These are phyloP conservation scores for Sclerotinia nivalis DNA, from an alignment of 2,329 filamentous ascomycete genomes.

Conservation along the genomic window DNA sequence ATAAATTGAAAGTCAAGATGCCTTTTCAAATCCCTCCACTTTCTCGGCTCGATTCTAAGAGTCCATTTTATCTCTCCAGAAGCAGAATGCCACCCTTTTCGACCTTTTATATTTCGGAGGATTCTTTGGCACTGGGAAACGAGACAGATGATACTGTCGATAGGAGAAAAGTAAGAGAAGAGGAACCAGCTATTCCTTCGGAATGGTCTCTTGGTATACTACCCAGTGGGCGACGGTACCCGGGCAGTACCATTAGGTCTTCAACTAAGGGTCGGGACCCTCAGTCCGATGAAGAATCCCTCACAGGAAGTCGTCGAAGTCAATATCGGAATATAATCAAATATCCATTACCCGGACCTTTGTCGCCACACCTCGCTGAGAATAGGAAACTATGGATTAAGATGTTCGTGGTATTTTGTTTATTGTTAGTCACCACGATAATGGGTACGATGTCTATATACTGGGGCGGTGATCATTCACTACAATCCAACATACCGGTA, in stretches of 20 bases:
- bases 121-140: slow-evolving; percentile 1
- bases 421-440: slow-evolving; percentile 27
- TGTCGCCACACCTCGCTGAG: slow-evolving; percentile 23
- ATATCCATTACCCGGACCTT: slow-evolving; percentile 24
- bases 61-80: slow-evolving; percentile 9
- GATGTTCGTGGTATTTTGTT: slow-evolving; percentile 26
- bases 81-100: slow-evolving; percentile 16
- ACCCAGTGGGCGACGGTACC: not conserved
- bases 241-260: not conserved
- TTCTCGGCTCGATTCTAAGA: slow-evolving; percentile 9
- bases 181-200: not conserved
- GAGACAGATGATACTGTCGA: slow-evolving; percentile 8
- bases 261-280: not conserved
- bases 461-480: slow-evolving; percentile 29
- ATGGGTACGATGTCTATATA: slow-evolving; percentile 31
- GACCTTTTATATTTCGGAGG: slow-evolving; percentile 21
- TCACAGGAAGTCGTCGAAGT: not conserved
- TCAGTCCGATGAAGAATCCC: slow-evolving; percentile 20
- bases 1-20: slow-evolving; percentile 13
- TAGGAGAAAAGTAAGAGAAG: not conserved
- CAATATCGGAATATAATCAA: slow-evolving; percentile 15
- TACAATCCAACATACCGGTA: slow-evolving; percentile 28
- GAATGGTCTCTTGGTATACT: slow-evolving; percentile 1
- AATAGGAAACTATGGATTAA: slow-evolving; percentile 30
- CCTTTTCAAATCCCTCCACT: slow-evolving; percentile 14